These are phyloP conservation scores for Chiua sp. DNA, from an alignment of 1,284 basidiomycete species.

Conservation along the genomic window DNA sequence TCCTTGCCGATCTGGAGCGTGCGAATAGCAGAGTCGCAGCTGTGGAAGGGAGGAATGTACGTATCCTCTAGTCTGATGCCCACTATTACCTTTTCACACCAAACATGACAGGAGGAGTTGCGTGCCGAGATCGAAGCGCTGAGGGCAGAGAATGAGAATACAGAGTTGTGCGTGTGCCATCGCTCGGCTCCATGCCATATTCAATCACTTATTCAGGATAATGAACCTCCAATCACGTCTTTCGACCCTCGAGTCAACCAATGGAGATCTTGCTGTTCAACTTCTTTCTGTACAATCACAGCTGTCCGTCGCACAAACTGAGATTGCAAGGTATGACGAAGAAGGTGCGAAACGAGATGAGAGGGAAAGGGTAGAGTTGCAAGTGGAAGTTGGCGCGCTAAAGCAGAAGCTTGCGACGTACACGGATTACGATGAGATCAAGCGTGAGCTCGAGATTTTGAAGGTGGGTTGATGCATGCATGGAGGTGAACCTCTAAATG, in stretches of 20 bases:
- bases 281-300: constrained; percentile 28
- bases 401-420: constrained; percentile 74
- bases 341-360: constrained; percentile 22
- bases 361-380: constrained; percentile 42
- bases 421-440: constrained; percentile 92
- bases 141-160: constrained; percentile 79
- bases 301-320: constrained; percentile 23
- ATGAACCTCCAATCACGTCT: constrained; percentile 75
- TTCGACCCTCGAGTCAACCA: constrained; percentile 54
- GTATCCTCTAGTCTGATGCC: constrained; percentile 21
- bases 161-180: constrained; percentile 61
- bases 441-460: constrained; percentile 96
- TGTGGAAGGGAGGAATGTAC: constrained; percentile 91
- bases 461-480: constrained; percentile 63
- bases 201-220: constrained; percentile 56
- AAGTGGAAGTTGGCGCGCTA: constrained; percentile 69
- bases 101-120: constrained; percentile 73
- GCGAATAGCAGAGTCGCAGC: constrained; percentile 92
- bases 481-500: background rate
- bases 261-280: constrained; percentile 25
- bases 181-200: background rate
- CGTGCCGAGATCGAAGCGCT: constrained; percentile 93
- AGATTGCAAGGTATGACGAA: constrained; percentile 24
- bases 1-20: constrained; percentile 90
- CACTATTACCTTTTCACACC: background rate